phyloP scores from a whole-genome alignment of 768 basidiomycete genomes.

The Sporobolomyces phaffii region DNA sequence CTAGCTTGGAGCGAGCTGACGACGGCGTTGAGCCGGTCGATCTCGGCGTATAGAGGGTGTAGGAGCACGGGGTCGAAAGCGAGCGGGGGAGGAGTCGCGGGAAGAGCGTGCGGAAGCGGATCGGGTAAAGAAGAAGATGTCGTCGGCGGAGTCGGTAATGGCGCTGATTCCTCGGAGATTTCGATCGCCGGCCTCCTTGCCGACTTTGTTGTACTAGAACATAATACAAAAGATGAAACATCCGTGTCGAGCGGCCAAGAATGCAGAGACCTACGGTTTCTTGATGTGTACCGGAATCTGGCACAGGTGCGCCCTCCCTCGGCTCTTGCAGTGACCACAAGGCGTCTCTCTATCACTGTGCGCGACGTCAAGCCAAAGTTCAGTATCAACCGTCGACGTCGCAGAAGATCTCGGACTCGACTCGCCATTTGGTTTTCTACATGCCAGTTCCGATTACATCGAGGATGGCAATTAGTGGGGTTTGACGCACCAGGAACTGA shows the following conservation, averaged over 20 bases:
- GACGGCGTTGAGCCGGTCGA: neutral
- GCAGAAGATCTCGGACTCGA: too few species aligned
- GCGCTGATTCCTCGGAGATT: neutral
- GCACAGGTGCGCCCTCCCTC: slow-evolving; percentile 18
- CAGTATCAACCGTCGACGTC: neutral
- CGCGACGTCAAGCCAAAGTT: neutral
- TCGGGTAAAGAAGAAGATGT: too few species aligned
- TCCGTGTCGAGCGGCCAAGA: neutral
- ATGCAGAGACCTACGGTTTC: slow-evolving; percentile 6
- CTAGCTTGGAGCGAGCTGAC: neutral
- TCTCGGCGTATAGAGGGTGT: neutral
- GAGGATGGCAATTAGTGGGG: too few species aligned
- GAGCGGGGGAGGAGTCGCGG: neutral
- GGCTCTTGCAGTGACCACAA: slow-evolving; percentile 10
- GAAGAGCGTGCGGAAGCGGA: neutral
- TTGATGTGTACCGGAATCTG: slow-evolving; percentile 14
- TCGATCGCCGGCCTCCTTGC: neutral
- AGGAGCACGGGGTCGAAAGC: neutral
- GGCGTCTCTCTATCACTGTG: slow-evolving; percentile 18
- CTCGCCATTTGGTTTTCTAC: neutral
- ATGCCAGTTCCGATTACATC: too few species aligned
- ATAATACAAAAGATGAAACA: neutral
- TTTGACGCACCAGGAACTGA: neutral
- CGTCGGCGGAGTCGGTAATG: neutral
- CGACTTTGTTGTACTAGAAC: neutral